Conservation (phyloP, 2,329 filamentous ascomycete species). For the Magnaporthiopsis poae region DNA sequence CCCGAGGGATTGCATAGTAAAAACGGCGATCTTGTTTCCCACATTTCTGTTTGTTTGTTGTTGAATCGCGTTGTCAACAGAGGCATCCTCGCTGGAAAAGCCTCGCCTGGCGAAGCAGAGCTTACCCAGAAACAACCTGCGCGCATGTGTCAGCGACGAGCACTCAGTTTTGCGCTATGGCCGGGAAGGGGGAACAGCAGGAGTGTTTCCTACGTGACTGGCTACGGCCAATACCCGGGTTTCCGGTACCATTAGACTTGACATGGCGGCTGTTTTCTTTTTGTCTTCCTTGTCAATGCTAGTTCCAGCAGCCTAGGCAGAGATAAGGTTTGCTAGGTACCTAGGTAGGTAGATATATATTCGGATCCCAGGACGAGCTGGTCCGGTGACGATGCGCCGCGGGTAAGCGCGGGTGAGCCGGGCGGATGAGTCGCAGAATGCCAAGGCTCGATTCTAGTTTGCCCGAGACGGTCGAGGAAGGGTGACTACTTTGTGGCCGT, state of each 20-base stretch:
- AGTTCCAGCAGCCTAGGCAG: conserved; percentile 17
- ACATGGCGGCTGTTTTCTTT: neutral
- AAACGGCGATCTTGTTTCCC: conserved; percentile 92
- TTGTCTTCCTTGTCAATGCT: neutral
- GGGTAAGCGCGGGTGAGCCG: neutral
- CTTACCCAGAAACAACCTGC: conserved; percentile 67
- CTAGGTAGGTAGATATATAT: too few relatives aligned
- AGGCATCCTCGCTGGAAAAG: neutral
- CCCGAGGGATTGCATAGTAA: conserved; percentile 84
- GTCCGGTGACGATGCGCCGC: neutral
- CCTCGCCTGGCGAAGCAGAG: conserved; percentile 10
- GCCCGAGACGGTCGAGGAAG: neutral
- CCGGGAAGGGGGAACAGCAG: neutral
- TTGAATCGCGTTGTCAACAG: neutral
- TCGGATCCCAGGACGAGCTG: too few relatives aligned
- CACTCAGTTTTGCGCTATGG: neutral
- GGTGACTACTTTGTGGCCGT: too few relatives aligned
- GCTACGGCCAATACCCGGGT: conserved; percentile 74
- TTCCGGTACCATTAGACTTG: conserved; percentile 34
- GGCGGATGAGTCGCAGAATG: neutral
- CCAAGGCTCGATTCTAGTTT: neutral
- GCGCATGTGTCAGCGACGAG: neutral
- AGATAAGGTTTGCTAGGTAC: neutral
- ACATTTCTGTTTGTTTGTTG: conserved; percentile 64
- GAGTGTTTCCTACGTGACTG: conserved; percentile 67